Base-by-base conservation (phyloP, 2,329 filamentous ascomycete species). In the Colletotrichum sp. region DNA sequence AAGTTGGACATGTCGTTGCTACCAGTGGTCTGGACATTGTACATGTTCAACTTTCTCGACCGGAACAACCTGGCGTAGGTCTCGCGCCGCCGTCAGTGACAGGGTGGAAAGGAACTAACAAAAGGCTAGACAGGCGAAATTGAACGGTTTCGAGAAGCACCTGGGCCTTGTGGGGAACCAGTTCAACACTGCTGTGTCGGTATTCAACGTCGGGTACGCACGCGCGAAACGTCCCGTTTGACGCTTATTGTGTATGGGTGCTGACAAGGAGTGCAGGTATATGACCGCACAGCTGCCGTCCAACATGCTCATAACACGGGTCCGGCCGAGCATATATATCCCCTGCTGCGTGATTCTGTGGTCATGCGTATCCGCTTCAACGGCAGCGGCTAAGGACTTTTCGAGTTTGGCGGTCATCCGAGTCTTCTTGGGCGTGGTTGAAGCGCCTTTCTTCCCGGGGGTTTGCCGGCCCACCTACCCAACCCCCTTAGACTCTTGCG, bases 1-100 rank as follows among this genome's bases (percentile, higher is more conserved):
- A 80, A 79, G 44, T 78, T 82, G 9, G 80, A 82, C 55, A 68
- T 79, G 71, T 81, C 80, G 4, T 67, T 82, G 10, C 66, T 82
- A 59, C 74, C 74, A 2, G 77, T 79, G 21, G 71, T 76, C 28
- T 76, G 74, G 74, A 74, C 57, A 8, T 60, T 76, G 32, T 77
- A 77, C 68, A 71, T 77, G 72, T 77, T 77, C 72, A 77, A 77
- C 72, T 76, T 76, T 28, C 72, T 77, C 36, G 76, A 77, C 39
- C 68, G 76, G 39, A 76, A 76, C 26, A 77, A 72, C 36, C 60
- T 76, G 16, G 72, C 76, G 79, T 81, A 65, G 5, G 78, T 76
- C 21, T 36, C 34, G n/a, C 5, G 28, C 21, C 24, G 3, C 2
- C 32, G 24, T 18, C 21, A 26, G 2, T 21, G 10, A 1, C 18